Base-by-base conservation (phyloP, 2,329 filamentous ascomycete species). In the Helicocarpus griseus region DNA sequence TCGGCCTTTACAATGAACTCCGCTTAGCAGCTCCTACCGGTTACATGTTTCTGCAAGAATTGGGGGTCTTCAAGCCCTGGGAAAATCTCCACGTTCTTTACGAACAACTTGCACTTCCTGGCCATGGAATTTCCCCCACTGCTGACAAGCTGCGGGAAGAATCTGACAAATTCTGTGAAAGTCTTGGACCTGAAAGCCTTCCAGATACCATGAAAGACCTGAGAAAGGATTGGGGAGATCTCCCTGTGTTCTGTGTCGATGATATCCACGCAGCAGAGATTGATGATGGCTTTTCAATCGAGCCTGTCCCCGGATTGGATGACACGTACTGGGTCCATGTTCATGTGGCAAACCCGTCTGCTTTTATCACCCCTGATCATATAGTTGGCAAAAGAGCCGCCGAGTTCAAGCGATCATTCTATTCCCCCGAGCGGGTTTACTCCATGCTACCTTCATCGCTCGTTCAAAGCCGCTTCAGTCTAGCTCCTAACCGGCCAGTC, bases 261-360 rank as follows among this genome's bases (percentile, higher is more conserved):
- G 69, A 70, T 56, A 64, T 65, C 2, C 66, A 63, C 7, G 77
- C 81, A 2, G 68, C 75, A 33, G 79, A 84, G 57, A 80, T 83
- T 52, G 81, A 85, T 54, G 81, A 85, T 57, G 81, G 79, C 2
- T 66, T 84, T 4, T 84, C 81, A 0, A 60, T 84, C 14, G 77
- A 82, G 59, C 65, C 63, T 19, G 64, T 78, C 29, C 61, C 68
- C 7, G 74, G 67, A 5, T 66, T 66, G 2, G 60, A 67, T 1
- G 65, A 70, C 22, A 67, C 73, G 19, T 76, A 73, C 56, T 85
- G 81, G 81, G 63, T 83, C 11, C 81, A 79, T 58, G 66, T 82
- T 5, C 81, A 85, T 62, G 71, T 84, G 47, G 80, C 81, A 1
- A 83, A 85, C 54, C 81, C 80, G 1, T 80, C 81, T 1, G 80